A percentile compares a stretch with the other conserved stretches of the same genome.
Conservation (phyloP, 2,329 filamentous ascomycete species). For the Fusarium fracticaudum region DNA sequence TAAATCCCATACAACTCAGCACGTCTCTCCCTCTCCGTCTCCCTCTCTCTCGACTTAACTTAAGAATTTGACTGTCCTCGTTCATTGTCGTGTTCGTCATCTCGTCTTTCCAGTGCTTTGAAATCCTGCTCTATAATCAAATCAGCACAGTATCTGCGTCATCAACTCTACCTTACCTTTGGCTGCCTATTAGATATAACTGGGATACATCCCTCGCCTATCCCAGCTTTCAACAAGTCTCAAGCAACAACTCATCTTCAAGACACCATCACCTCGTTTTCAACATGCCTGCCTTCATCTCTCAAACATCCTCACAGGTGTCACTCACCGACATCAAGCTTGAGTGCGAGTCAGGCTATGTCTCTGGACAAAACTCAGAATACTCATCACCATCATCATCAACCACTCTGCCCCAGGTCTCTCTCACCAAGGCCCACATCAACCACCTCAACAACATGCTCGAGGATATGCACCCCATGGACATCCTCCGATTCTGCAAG, state of each 20-base stretch:
- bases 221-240: constrained; percentile 36
- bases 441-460: constrained; percentile 91
- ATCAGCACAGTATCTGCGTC: constrained; percentile 40
- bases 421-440: constrained; percentile 88
- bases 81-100: constrained; percentile 32
- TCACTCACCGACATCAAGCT: constrained; percentile 54
- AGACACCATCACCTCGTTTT: constrained; percentile 33
- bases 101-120: constrained; percentile 34
- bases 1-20: constrained; percentile 37
- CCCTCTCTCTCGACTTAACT: constrained; percentile 28
- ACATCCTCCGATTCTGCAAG: constrained; percentile 92
- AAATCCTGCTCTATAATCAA: constrained; percentile 27
- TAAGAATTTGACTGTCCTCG: constrained; percentile 42
- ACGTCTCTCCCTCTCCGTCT: constrained; percentile 18
- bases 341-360: constrained; percentile 84
- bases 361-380: constrained; percentile 58
- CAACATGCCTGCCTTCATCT: constrained; percentile 50
- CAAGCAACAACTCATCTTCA: constrained; percentile 22
- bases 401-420: constrained; percentile 73
- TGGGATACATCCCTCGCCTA: constrained; percentile 26
- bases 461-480: constrained; percentile 86
- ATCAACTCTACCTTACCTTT: constrained; percentile 31
- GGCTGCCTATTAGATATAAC: constrained; percentile 26
- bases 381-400: constrained; percentile 49
- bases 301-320: constrained; percentile 52